These are phyloP conservation scores for Sporothrix pallida DNA, from an alignment of 2,329 filamentous ascomycete genomes.

Conservation along the genomic window DNA sequence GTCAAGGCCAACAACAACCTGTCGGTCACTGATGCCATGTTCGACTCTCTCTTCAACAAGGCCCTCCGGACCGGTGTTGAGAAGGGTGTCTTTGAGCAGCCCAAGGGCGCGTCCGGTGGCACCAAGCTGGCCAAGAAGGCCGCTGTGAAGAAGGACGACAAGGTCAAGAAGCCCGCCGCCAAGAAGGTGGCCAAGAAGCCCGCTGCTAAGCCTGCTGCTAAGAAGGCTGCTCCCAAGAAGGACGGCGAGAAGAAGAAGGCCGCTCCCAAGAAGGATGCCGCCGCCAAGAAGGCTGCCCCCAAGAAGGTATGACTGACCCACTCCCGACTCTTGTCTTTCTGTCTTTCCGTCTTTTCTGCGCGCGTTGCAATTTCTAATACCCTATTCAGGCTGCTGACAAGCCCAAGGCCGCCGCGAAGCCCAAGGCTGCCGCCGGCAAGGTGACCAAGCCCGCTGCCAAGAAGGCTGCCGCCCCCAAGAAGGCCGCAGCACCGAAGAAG, in stretches of 20 bases:
- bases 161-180: constrained; percentile 43
- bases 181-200: constrained; percentile 48
- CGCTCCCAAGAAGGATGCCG: constrained; percentile 45
- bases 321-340: not conserved
- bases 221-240: constrained; percentile 48
- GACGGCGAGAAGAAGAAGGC: constrained; percentile 42
- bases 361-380: constrained; percentile 42
- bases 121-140: constrained; percentile 91
- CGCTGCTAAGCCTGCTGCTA: constrained; percentile 45
- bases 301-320: constrained; percentile 41
- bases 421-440: constrained; percentile 70
- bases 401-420: constrained; percentile 74
- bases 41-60: constrained; percentile 81
- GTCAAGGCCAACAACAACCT: constrained; percentile 61
- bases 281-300: constrained; percentile 45
- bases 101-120: constrained; percentile 87
- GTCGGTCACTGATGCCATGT: constrained; percentile 59
- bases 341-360: constrained; percentile 32
- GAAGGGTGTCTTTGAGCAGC: constrained; percentile 84
- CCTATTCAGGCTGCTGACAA: constrained; percentile 68
- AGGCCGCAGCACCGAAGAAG: constrained; percentile 54
- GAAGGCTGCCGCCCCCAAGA: constrained; percentile 55
- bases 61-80: constrained; percentile 82
- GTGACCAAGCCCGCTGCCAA: constrained; percentile 52
- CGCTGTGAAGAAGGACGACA: constrained; percentile 45